Percentiles rank a stretch among this genome's conserved stretches.
Conservation (phyloP, 2,329 filamentous ascomycete genomes). For the Aspergillus pseudonomiae region DNA sequence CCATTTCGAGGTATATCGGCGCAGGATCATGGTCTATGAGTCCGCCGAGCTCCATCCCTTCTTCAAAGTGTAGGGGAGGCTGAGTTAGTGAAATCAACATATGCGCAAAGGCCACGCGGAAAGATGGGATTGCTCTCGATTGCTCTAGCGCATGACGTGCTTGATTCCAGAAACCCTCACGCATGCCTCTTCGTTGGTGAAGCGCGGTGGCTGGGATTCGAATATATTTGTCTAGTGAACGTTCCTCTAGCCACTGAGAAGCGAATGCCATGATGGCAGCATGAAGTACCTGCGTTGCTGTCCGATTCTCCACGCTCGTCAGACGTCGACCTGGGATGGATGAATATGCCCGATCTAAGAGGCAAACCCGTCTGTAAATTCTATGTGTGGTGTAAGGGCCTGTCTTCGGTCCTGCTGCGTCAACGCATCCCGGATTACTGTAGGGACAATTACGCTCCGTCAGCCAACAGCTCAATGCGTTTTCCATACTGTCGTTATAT, state of each 20-base stretch:
- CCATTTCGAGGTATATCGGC: not conserved
- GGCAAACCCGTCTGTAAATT: not conserved
- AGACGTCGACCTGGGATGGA: not conserved
- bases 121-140: not conserved
- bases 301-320: not conserved
- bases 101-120: not conserved
- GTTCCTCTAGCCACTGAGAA: not conserved
- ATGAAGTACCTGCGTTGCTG: not conserved
- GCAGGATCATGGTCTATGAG: not conserved
- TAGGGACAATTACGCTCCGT: not conserved
- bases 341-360: not conserved
- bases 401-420: not conserved
- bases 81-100: not conserved
- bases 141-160: not conserved
- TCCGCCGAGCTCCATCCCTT: not conserved
- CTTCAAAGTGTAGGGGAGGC: not conserved
- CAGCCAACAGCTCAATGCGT: not conserved
- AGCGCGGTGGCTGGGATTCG: not conserved
- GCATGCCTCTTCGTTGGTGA: not conserved
- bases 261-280: not conserved
- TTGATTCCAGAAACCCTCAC: not conserved
- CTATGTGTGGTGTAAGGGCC: not conserved
- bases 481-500: not conserved
- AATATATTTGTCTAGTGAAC: not conserved
- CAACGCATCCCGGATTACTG: not conserved